These are phyloP conservation scores for Sclerotiophoma versabilis DNA, from an alignment of 2,329 filamentous ascomycete genomes.

Conservation along the genomic window DNA sequence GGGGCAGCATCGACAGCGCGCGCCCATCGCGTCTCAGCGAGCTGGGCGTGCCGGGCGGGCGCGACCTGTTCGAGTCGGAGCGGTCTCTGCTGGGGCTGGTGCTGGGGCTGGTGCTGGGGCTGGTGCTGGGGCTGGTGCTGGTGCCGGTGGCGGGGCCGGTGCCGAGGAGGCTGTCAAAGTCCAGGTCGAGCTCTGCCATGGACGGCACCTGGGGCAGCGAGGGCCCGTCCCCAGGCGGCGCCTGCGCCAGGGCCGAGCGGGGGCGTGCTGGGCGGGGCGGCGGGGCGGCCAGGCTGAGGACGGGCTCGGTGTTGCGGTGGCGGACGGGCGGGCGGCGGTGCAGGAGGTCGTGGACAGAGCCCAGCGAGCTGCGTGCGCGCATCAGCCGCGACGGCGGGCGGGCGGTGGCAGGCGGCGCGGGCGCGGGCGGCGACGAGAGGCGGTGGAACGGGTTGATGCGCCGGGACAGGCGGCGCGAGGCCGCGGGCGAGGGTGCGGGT, in stretches of 20 bases:
- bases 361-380: slow-evolving; percentile 48
- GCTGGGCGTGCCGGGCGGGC: slow-evolving; percentile 25
- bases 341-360: slow-evolving; percentile 43
- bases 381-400: slow-evolving; percentile 44
- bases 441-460: slow-evolving; percentile 41
- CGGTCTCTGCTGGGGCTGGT: slow-evolving; percentile 27
- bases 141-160: slow-evolving; percentile 7
- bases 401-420: slow-evolving; percentile 13
- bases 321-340: slow-evolving; percentile 36
- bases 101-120: slow-evolving; percentile 3
- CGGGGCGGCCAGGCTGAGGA: slow-evolving; percentile 21
- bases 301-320: slow-evolving; percentile 25
- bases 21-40: slow-evolving; percentile 39
- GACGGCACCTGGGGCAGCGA: slow-evolving; percentile 40
- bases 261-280: slow-evolving; percentile 22
- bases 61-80: slow-evolving; percentile 26
- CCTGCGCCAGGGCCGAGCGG: slow-evolving; percentile 31
- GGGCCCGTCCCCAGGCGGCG: slow-evolving; percentile 40
- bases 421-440: slow-evolving; percentile 38
- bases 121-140: slow-evolving; percentile 22
- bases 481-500: slow-evolving; percentile 21
- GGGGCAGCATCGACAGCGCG: slow-evolving; percentile 47
- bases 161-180: slow-evolving; percentile 46
- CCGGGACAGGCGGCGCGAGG: slow-evolving; percentile 32
- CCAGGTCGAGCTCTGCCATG: slow-evolving; percentile 48